Evolutionary conservation across 1,284 basidiomycete genomes (phyloP).

Genomic region (Trichosporon sp.): DNA sequence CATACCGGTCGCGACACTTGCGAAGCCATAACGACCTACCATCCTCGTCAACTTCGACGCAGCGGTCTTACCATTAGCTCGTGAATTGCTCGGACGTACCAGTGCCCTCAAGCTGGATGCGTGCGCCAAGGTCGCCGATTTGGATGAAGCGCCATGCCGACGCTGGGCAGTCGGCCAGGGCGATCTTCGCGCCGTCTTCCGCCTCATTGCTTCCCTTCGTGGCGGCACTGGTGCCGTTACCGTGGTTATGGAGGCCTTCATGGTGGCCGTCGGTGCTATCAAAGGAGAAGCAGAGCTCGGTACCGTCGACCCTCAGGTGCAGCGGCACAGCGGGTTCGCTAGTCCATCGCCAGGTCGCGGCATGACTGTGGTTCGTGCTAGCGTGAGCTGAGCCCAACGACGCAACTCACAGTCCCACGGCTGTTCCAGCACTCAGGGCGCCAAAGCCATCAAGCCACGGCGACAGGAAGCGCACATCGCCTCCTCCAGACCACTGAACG

Average conservation of each 20-base stretch:
- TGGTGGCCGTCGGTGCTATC: too few relatives aligned
- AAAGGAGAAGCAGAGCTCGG: neutral
- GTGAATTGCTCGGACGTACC: too few relatives aligned
- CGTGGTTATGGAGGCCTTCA: too few relatives aligned
- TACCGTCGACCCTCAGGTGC: neutral
- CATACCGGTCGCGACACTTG: too few relatives aligned
- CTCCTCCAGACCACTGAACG: neutral
- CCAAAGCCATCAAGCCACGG: neutral
- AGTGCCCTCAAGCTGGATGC: neutral
- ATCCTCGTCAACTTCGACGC: too few relatives aligned
- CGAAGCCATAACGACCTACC: too few relatives aligned
- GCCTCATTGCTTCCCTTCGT: too few relatives aligned
- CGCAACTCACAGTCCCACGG: neutral
- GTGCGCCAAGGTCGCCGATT: neutral
- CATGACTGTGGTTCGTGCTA: neutral
- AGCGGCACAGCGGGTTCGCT: neutral
- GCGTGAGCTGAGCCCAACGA: neutral
- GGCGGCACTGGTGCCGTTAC: too few relatives aligned
- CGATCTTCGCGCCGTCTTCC: neutral
- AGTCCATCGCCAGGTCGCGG: neutral
- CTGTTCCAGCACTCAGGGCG: neutral
- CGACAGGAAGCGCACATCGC: neutral
- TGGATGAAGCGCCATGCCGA: neutral
- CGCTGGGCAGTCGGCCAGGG: too few relatives aligned
- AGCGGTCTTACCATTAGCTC: too few relatives aligned